Evolutionary conservation across 73 alveolate genomes (phyloP).

Genomic region (Paramecium octaurelia): DNA sequence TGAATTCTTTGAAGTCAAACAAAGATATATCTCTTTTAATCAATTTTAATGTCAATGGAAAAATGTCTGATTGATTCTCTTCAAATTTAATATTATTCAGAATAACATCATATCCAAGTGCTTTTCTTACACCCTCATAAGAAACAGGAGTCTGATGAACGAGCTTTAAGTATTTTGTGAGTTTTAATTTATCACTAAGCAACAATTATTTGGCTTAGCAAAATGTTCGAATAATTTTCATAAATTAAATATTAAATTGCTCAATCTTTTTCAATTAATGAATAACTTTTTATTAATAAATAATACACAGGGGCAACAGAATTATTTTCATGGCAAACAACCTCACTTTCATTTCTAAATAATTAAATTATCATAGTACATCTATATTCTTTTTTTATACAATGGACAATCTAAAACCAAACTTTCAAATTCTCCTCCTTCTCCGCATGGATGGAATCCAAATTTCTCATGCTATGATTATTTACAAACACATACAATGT

Average conservation of each 20-base stretch:
- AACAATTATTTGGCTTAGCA: slow-evolving; percentile 18
- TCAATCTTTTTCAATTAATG: neutral
- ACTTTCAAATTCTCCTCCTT: slow-evolving; percentile 99
- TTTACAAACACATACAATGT: neutral
- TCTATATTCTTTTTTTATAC: slow-evolving; percentile 64
- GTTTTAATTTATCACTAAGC: neutral
- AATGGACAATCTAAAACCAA: slow-evolving; percentile 92
- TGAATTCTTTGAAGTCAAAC: neutral
- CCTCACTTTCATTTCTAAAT: slow-evolving; percentile 27
- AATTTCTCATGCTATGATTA: slow-evolving; percentile 73
- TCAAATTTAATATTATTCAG: neutral
- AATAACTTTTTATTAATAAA: neutral
- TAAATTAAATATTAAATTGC: neutral
- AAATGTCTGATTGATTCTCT: neutral
- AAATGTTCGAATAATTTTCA: slow-evolving; percentile 20
- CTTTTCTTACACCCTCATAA: neutral
- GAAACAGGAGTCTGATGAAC: neutral
- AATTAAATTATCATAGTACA: neutral
- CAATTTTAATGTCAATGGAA: neutral
- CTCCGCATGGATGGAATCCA: slow-evolving; percentile 98
- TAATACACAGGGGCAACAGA: neutral
- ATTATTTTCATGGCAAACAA: neutral
- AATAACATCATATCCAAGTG: neutral
- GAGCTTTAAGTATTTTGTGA: neutral
- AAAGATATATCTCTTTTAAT: neutral